These are phyloP conservation scores for Penicillium cataractarum DNA, from an alignment of 495 filamentous ascomycete species.

Conservation along the genomic window DNA sequence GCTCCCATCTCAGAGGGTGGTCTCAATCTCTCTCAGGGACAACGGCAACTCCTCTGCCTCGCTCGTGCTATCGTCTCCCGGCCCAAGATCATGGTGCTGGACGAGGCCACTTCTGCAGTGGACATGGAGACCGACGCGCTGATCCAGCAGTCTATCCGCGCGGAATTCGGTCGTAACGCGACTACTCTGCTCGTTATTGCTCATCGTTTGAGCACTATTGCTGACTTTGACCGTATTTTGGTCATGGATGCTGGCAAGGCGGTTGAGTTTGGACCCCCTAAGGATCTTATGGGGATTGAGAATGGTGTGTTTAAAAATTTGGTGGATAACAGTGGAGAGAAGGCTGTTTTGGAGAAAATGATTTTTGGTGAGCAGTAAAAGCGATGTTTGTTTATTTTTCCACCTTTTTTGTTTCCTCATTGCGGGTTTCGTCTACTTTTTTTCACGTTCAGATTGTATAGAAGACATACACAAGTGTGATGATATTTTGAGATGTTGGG, in stretches of 20 bases:
- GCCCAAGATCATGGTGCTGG: constrained; percentile 84
- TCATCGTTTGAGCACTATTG: constrained; percentile 83
- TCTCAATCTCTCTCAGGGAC: constrained; percentile 82
- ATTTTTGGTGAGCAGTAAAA: constrained; percentile 32
- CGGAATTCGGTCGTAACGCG: constrained; percentile 71
- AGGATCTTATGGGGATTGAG: constrained; percentile 63
- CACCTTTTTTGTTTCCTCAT: not conserved
- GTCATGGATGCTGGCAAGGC: constrained; percentile 77
- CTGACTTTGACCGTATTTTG: constrained; percentile 82
- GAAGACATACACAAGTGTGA: constrained; percentile 15
- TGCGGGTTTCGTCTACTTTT: not conserved
- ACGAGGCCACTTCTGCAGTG: constrained; percentile 88
- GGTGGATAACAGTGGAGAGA: constrained; percentile 77
- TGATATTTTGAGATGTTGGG: not conserved
- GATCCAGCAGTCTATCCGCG: constrained; percentile 80
- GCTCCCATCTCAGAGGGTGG: constrained; percentile 75
- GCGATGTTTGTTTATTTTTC: no score
- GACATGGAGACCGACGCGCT: constrained; percentile 84
- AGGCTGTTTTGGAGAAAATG: constrained; percentile 59
- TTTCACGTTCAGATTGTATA: constrained; percentile 10
- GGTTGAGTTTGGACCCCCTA: constrained; percentile 73
- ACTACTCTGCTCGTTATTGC: constrained; percentile 84
- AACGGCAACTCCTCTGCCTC: constrained; percentile 85
- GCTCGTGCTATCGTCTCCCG: constrained; percentile 81
- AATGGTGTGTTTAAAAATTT: constrained; percentile 67